phyloP scores from a whole-genome alignment of 495 filamentous ascomycete genomes.

The Trichoderma erinaceum region DNA sequence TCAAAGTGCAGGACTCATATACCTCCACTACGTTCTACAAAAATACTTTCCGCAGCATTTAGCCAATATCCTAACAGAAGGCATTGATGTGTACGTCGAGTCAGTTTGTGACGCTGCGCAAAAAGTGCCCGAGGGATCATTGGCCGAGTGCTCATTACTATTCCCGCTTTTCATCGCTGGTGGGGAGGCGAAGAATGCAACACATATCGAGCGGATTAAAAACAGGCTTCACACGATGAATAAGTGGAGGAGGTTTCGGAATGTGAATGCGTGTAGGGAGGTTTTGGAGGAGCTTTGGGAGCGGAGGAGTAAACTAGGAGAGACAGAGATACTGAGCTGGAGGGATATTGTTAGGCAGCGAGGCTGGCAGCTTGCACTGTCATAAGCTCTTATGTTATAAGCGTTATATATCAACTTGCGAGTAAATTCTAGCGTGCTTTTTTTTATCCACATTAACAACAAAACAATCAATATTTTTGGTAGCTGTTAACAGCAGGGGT shows the following conservation, averaged over 20 bases:
- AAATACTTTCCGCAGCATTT: background rate
- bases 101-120: background rate
- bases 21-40: background rate
- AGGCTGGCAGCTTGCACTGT: background rate
- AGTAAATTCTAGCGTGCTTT: too few relatives aligned
- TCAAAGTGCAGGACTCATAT: background rate
- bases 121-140: background rate
- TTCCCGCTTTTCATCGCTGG: background rate
- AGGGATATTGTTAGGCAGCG: background rate
- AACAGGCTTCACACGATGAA: background rate
- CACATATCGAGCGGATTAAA: background rate
- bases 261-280: conserved; percentile 4
- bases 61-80: background rate
- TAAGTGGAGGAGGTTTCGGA: conserved; percentile 6
- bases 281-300: background rate
- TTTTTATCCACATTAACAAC: too few relatives aligned
- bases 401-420: too few relatives aligned
- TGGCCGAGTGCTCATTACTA: background rate
- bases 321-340: background rate
- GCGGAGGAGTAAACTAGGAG: background rate
- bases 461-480: too few relatives aligned
- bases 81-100: background rate
- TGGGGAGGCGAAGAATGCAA: background rate
- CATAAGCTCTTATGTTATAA: background rate
- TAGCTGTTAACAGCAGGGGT: too few relatives aligned